Evolutionary conservation across 805 yeast species (phyloP).

Genomic region (Myxozyma mucilagina): DNA sequence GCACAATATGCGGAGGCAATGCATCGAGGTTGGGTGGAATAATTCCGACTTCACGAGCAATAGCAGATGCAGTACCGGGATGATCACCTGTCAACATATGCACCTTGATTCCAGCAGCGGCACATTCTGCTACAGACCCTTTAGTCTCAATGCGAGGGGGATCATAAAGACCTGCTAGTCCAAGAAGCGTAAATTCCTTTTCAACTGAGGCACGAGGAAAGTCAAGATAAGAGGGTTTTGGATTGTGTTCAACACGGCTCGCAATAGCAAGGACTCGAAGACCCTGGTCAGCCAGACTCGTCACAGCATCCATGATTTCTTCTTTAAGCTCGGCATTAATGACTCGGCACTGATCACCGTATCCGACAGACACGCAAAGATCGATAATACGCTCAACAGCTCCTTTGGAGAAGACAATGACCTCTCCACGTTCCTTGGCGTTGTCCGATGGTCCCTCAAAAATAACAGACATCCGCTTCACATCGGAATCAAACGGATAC

Average conservation of each 20-base stretch:
- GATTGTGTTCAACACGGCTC: conserved; percentile 37
- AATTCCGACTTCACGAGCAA: conserved; percentile 80
- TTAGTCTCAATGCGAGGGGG: conserved; percentile 75
- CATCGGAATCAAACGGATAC: conserved; percentile 72
- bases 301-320: conserved; percentile 56
- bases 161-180: conserved; percentile 75
- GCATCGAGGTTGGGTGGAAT: conserved; percentile 55
- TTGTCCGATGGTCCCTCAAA: conserved; percentile 42
- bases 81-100: conserved; percentile 85
- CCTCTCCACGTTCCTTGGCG: conserved; percentile 11
- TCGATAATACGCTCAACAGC: conserved; percentile 70
- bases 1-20: conserved; percentile 38
- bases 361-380: conserved; percentile 48
- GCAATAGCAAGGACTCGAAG: conserved; percentile 76
- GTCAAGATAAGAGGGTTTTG: conserved; percentile 31
- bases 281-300: conserved; percentile 61
- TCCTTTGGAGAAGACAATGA: conserved; percentile 59
- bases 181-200: conserved; percentile 55
- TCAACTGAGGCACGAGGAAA: conserved; percentile 52
- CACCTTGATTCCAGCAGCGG: conserved; percentile 72
- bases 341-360: conserved; percentile 10
- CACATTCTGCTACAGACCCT: conserved; percentile 64
- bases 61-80: conserved; percentile 74
- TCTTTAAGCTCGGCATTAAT: conserved; percentile 44
- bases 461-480: conserved; percentile 71